Base-by-base conservation (phyloP, 225 moss, liverwort and hornwort genomes). In the Marchantia polymorpha region DNA sequence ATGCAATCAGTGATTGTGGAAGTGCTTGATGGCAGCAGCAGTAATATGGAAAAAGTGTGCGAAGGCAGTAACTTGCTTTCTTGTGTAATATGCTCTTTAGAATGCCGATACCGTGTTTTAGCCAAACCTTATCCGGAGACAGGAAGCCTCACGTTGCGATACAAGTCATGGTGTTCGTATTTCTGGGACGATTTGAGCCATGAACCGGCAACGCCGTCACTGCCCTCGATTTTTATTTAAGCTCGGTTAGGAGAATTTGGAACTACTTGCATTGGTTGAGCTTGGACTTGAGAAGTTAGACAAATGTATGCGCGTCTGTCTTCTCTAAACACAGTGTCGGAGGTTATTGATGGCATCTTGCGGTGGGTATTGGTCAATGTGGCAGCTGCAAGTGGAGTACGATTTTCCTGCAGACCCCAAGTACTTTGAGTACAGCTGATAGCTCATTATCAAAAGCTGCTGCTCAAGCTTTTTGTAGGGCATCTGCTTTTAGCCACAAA, bases 311-410 rank as follows among this genome's bases (percentile, higher is more conserved):
- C 47, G 46, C 26, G 73, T 77, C 31, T 61, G n/a, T 49, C 39
- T 47, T 72, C 8, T 50, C 50, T 48, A 53, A 31, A 67, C 59
- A 72, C 20, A 66, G 74, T 72, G 52, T 52, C 53, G 64, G 67
- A 83, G 69, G 66, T 79, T 82, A 82, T 82, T 84, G 82, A 84
- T 87, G 82, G 77, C 53, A 78, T 73, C 69, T 87, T 84, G 82
- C 81, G 82, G 78, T 87, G 84, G 84, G 79, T 50, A 77, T 78
- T 84, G 84, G 81, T 82, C 81, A 78, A 80, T 88, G 86, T 86
- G 85, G 95, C 95, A 95, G 95, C 91, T 93, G 82, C 95, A 91
- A 88, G 92, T 91, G 89, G 93, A 95, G 88, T 92, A 92, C 82
- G 93, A 95, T 85, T 95, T 92, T 73, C 95, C 95, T 77, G 90